Evolutionary conservation across 306 rosid species (phyloP), one percentile per base, ranked within the genome.

Genomic region (Glycine tomentella): DNA sequence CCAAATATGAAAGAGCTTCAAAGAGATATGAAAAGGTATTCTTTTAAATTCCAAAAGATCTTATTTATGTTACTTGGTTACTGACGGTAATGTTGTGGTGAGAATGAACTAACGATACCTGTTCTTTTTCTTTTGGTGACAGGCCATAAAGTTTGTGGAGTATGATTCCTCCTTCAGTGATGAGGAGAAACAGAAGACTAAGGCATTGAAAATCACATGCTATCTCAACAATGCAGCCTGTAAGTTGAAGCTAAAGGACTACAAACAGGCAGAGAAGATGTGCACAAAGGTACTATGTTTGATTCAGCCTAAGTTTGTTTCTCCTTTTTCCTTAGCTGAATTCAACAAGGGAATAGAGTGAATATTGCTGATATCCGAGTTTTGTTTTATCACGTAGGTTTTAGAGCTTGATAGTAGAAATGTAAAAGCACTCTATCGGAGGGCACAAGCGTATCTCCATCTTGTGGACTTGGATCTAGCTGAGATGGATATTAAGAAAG

Each of bases 391-490:
- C 14, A 9, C 56, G 48, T 66, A 93, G 97, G 99, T 89, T 38
- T 72, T 95, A 20, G 99, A 95, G 75, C 85, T 89, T 10, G 94
- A 93, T 82, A 82, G 92, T 56, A 83, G 80, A 58, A 96, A 93
- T 70, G 97, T 96, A 12, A 96, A 96, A 87, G 98, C 98, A 49
- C 87, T 93, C n/a, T 96, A 90, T 71, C 88, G 98, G 78, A 92
- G 99, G 83, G 97, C 94, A 25, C 99, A 92, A 71, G 98, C 98
- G 31, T 89, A 90, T 64, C 87, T 93, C 11, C 88, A 93, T 69
- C 82, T 92, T 49, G 88, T 90, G 12, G 99, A 96, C 57, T 85
- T 96, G 90, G 97, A 93, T 84, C 83, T 96, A 75, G 98, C 98
- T 44, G 99, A 96, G 81, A 65, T 88, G 25, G 99, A 96, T 86